Conservation (phyloP, 345 rosid genomes). For the Atalantia buxifolia region DNA sequence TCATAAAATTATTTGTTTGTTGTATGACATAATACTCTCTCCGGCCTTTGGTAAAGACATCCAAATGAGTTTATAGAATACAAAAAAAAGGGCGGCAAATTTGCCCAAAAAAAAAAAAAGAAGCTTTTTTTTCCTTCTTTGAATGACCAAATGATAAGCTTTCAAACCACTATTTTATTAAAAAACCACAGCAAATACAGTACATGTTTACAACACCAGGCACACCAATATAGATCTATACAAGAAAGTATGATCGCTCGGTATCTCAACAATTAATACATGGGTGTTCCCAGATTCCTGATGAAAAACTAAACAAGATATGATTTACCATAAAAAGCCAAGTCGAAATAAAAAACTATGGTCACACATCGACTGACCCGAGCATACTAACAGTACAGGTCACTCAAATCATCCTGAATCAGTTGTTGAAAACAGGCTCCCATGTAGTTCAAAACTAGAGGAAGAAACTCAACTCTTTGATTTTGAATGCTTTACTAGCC, state of each 20-base stretch:
- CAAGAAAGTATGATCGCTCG: conserved; percentile 24
- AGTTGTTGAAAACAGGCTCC: background rate
- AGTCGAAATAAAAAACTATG: conserved; percentile 11
- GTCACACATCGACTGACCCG: conserved; percentile 13
- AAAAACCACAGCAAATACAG: conserved; percentile 11
- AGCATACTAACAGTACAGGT: conserved; percentile 16
- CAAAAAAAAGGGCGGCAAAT: too few species aligned
- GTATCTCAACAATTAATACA: conserved; percentile 10
- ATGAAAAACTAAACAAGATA: conserved; percentile 5
- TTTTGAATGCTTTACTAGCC: conserved; percentile 75
- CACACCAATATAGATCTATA: conserved; percentile 25
- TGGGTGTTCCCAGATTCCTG: conserved; percentile 5
- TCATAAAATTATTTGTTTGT: too few species aligned
- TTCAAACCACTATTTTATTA: conserved; percentile 11
- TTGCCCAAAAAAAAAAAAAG: too few species aligned
- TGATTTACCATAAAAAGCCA: conserved; percentile 1
- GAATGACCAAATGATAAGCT: background rate
- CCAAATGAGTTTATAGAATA: too few species aligned
- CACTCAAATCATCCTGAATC: conserved; percentile 8
- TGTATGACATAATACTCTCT: fast-evolving
- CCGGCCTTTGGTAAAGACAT: too few species aligned
- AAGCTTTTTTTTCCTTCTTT: background rate
- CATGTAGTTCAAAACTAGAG: conserved; percentile 6
- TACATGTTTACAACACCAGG: conserved; percentile 21
- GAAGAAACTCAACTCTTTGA: conserved; percentile 43